Conservation (phyloP, 805 yeast genomes). For the Candida pseudofarinosa region DNA sequence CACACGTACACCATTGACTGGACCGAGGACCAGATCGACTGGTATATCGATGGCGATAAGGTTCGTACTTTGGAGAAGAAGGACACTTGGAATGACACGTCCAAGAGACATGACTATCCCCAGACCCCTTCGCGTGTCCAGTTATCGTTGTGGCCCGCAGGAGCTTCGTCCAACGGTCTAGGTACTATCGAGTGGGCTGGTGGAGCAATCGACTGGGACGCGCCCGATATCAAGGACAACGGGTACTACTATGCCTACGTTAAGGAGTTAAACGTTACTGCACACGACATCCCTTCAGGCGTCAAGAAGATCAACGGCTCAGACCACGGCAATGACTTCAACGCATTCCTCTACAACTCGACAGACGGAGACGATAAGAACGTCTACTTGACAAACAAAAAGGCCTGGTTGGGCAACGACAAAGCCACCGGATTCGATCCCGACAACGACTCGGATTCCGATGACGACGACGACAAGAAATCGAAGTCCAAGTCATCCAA, state of each 20-base stretch:
- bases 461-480: constrained; percentile 10
- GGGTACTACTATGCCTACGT: constrained; percentile 80
- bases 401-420: constrained; percentile 54
- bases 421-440: constrained; percentile 68
- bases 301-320: constrained; percentile 39
- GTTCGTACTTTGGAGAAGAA: constrained; percentile 62
- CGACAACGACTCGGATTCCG: constrained; percentile 25
- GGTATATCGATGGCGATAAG: constrained; percentile 68
- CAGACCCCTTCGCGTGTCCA: constrained; percentile 75
- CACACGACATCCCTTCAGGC: constrained; percentile 69
- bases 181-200: constrained; percentile 87
- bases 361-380: constrained; percentile 33
- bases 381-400: constrained; percentile 59
- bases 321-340: constrained; percentile 48
- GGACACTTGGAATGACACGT: constrained; percentile 62
- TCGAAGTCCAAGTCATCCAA: constrained; percentile 10
- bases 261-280: constrained; percentile 54
- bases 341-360: constrained; percentile 43
- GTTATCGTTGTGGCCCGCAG: constrained; percentile 78
- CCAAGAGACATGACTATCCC: constrained; percentile 54
- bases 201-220: constrained; percentile 80
- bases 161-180: constrained; percentile 45
- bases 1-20: constrained; percentile 80
- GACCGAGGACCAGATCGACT: constrained; percentile 64
- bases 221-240: constrained; percentile 62